A percentile compares a stretch with the other conserved stretches of the same genome.
Conservation (phyloP, 139 green algal genomes). For the Tetratostichococcus sp. region DNA sequence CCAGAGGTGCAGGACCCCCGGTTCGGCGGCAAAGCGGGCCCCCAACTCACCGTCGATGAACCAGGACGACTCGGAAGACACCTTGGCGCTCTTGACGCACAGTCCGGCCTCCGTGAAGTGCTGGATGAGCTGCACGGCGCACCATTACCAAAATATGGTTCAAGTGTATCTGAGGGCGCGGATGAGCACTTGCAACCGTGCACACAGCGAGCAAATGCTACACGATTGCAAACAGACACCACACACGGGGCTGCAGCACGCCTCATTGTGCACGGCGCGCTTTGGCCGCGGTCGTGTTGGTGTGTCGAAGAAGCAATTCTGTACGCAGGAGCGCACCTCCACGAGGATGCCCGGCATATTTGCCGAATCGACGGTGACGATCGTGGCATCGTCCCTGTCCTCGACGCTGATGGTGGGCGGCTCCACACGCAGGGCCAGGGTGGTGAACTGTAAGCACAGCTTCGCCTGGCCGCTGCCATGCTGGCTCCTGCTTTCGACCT, state of each 20-base stretch:
- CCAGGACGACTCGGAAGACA: conserved; percentile 92
- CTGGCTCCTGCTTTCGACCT: conserved; percentile 30
- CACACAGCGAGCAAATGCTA: too few species aligned
- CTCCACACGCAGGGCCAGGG: conserved; percentile 71
- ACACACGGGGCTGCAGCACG: too few species aligned
- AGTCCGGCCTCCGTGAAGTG: conserved; percentile 91
- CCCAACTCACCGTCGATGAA: conserved; percentile 89
- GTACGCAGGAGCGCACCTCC: conserved; percentile 55
- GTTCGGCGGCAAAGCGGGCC: too few species aligned
- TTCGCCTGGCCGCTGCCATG: conserved; percentile 40
- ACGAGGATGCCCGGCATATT: conserved; percentile 94
- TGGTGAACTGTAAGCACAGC: conserved; percentile 73
- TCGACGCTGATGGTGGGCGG: conserved; percentile 79
- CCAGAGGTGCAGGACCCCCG: too few species aligned
- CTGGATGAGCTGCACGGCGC: conserved; percentile 80
- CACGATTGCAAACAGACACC: too few species aligned
- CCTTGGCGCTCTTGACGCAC: conserved; percentile 71
- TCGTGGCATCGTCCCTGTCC: conserved; percentile 71
- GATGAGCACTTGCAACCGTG: too few species aligned
- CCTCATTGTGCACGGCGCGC: too few species aligned
- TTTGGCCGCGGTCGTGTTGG: too few species aligned
- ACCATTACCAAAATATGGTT: background rate
- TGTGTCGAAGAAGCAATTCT: too few species aligned
- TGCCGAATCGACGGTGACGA: conserved; percentile 87
- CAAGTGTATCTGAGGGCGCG: too few species aligned